Conservation (phyloP, 768 basidiomycete genomes). For the Hydnum rufescens region DNA sequence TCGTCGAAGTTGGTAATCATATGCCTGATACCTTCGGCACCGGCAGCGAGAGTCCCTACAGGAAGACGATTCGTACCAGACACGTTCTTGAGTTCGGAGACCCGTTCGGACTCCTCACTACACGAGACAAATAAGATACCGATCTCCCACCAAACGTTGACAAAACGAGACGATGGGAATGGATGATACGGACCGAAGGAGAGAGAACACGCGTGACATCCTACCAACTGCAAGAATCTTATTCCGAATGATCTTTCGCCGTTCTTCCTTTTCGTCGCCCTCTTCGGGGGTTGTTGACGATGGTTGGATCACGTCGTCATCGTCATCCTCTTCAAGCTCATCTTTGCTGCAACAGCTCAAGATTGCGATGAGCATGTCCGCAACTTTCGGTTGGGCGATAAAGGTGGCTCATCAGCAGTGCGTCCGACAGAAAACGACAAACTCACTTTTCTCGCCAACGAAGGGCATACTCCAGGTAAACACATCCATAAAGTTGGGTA, state of each 20-base stretch:
- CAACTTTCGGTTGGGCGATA: slow-evolving; percentile 34
- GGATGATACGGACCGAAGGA: slow-evolving; percentile 62
- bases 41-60: slow-evolving; percentile 65
- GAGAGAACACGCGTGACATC: slow-evolving; percentile 89
- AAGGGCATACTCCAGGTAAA: slow-evolving; percentile 99
- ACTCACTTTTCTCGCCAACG: slow-evolving; percentile 89
- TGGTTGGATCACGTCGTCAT: slow-evolving; percentile 21
- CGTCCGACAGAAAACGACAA: not conserved
- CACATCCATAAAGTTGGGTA: slow-evolving; percentile 99
- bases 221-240: slow-evolving; percentile 96
- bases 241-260: slow-evolving; percentile 85
- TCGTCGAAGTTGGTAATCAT: slow-evolving; percentile 87
- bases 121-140: not conserved
- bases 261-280: slow-evolving; percentile 33
- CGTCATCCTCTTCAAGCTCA: slow-evolving; percentile 72
- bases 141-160: too few relatives aligned
- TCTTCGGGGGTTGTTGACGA: slow-evolving; percentile 10
- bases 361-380: slow-evolving; percentile 95
- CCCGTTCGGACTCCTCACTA: slow-evolving; percentile 94
- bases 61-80: slow-evolving; percentile 61
- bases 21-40: slow-evolving; percentile 87
- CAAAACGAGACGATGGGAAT: not conserved
- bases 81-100: slow-evolving; percentile 89
- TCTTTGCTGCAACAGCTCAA: slow-evolving; percentile 92
- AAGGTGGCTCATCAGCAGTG: not conserved